Evolutionary conservation across 345 rosid genomes (phyloP).

Genomic region (Luvunga scandens): DNA sequence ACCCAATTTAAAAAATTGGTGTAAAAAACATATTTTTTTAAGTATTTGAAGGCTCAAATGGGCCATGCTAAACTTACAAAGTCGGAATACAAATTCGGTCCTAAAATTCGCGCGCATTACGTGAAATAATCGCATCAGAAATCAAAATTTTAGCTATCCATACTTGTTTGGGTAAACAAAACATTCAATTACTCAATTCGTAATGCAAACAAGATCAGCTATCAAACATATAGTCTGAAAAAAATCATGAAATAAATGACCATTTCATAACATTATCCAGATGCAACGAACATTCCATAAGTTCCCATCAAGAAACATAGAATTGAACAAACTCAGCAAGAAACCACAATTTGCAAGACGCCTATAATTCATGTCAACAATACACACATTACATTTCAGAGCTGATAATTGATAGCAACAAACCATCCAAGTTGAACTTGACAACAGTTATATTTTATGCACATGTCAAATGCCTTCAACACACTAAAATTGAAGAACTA

Average conservation of each 20-base stretch:
- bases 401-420: neutral
- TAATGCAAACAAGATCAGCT: too few relatives aligned
- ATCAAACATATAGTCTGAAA: too few relatives aligned
- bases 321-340: neutral
- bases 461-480: neutral
- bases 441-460: neutral
- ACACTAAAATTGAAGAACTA: neutral
- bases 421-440: neutral
- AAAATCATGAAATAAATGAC: neutral
- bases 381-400: neutral
- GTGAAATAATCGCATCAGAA: too few relatives aligned
- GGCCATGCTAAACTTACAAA: too few relatives aligned
- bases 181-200: too few relatives aligned
- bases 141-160: too few relatives aligned
- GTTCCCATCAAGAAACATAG: neutral
- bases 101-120: too few relatives aligned
- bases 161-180: too few relatives aligned
- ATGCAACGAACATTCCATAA: neutral
- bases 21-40: too few relatives aligned
- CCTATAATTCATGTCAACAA: neutral
- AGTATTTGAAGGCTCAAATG: too few relatives aligned
- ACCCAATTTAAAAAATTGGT: too few relatives aligned
- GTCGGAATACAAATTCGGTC: too few relatives aligned
- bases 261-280: neutral
- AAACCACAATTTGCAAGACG: neutral